These are phyloP conservation scores for Cephaloascus fragrans DNA, from an alignment of 805 yeast genomes.

Conservation along the genomic window DNA sequence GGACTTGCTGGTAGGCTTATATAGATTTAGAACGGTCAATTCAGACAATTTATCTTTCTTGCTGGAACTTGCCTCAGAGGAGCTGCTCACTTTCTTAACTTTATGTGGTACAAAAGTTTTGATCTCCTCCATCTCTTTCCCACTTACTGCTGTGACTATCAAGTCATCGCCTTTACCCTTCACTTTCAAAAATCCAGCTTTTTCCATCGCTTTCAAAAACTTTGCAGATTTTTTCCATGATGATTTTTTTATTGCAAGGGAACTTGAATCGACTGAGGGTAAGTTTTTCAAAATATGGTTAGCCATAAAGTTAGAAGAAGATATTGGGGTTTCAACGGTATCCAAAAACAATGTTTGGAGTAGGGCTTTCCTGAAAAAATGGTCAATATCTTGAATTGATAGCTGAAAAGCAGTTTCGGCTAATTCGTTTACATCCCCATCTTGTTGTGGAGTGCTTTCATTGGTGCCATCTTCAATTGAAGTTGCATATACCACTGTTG, in stretches of 20 bases:
- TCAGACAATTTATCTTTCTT: conserved; percentile 15
- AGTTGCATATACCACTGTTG: conserved; percentile 3
- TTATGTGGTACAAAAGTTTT: conserved; percentile 60
- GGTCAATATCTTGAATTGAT: conserved; percentile 60
- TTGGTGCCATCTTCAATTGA: background rate
- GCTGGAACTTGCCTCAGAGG: conserved; percentile 11
- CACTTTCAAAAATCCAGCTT: conserved; percentile 51
- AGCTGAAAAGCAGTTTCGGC: conserved; percentile 30
- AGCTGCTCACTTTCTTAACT: conserved; percentile 14
- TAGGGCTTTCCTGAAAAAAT: conserved; percentile 62
- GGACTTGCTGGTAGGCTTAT: conserved; percentile 46
- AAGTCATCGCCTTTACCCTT: conserved; percentile 86
- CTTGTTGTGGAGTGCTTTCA: conserved; percentile 1
- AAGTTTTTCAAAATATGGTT: conserved; percentile 58
- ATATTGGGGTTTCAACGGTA: conserved; percentile 51
- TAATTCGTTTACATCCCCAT: conserved; percentile 11
- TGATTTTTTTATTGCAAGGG: conserved; percentile 62
- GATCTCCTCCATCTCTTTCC: conserved; percentile 32
- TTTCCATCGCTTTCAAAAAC: conserved; percentile 80
- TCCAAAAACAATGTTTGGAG: conserved; percentile 57
- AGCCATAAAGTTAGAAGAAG: conserved; percentile 69
- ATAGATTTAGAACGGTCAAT: conserved; percentile 27
- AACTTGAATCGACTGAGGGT: conserved; percentile 50
- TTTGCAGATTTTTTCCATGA: conserved; percentile 87
- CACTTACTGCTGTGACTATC: conserved; percentile 28